Evolutionary conservation across 495 filamentous ascomycete species (phyloP).

Genomic region (Penicillium paradoxum): DNA sequence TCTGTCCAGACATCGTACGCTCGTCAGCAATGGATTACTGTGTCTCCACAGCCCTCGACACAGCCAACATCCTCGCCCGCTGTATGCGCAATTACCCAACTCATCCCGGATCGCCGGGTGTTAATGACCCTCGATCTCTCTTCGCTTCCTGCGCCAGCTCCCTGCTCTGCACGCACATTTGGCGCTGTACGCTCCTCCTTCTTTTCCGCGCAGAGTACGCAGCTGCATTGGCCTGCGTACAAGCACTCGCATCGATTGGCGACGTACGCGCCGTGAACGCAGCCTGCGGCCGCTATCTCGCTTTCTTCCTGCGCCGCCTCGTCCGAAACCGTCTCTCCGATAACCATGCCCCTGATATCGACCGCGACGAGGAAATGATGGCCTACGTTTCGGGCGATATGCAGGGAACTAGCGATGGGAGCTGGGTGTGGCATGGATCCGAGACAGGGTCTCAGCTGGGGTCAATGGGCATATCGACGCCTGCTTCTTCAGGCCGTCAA

Average conservation of each 20-base stretch:
- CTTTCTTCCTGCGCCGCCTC: slow-evolving; percentile 69
- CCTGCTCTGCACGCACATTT: slow-evolving; percentile 79
- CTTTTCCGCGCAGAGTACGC: slow-evolving; percentile 68
- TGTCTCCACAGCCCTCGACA: slow-evolving; percentile 68
- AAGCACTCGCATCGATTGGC: slow-evolving; percentile 62
- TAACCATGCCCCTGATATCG: slow-evolving; percentile 46
- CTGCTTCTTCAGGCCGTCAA: neutral
- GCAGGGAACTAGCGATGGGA: slow-evolving; percentile 72
- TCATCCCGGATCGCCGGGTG: slow-evolving; percentile 3
- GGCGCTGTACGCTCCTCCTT: slow-evolving; percentile 81
- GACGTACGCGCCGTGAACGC: slow-evolving; percentile 65
- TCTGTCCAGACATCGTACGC: slow-evolving; percentile 60
- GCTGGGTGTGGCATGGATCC: slow-evolving; percentile 81
- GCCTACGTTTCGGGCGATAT: slow-evolving; percentile 86
- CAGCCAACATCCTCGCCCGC: slow-evolving; percentile 66
- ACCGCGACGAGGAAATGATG: slow-evolving; percentile 87
- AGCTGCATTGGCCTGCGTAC: slow-evolving; percentile 66
- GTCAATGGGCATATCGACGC: slow-evolving; percentile 15
- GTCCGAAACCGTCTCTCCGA: slow-evolving; percentile 47
- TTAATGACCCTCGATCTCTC: slow-evolving; percentile 43
- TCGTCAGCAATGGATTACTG: slow-evolving; percentile 72
- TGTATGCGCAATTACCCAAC: slow-evolving; percentile 40
- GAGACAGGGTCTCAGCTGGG: slow-evolving; percentile 46
- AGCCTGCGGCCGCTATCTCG: slow-evolving; percentile 75
- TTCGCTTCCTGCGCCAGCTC: slow-evolving; percentile 54